phyloP scores from a whole-genome alignment of 176 grass and related monocot genomes.

The Puccinellia tenuiflora region DNA sequence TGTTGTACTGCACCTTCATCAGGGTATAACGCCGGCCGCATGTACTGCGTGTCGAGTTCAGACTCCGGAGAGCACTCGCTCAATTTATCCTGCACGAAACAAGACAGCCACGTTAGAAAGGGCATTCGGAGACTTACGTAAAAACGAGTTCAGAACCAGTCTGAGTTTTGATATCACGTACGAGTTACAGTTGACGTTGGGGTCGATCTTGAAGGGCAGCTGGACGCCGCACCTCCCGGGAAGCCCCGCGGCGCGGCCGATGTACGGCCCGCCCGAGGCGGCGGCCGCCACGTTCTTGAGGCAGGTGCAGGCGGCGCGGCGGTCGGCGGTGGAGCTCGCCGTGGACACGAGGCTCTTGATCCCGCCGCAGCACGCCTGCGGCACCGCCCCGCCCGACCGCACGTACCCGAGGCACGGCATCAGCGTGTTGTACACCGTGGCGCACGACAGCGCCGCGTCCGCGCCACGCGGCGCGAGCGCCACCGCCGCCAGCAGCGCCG shows the following conservation, averaged over 20 bases:
- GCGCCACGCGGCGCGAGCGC: not conserved
- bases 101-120: not conserved
- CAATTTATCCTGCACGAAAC: constrained; percentile 12
- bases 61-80: not conserved
- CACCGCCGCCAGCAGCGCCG: not conserved
- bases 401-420: constrained; percentile 57
- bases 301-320: constrained; percentile 47
- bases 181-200: constrained; percentile 45
- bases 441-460: constrained; percentile 28
- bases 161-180: not conserved
- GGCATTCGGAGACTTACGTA: too few species aligned
- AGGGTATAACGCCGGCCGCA: too few species aligned
- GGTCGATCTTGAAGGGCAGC: constrained; percentile 43
- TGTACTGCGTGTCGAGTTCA: too few species aligned
- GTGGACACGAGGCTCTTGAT: constrained; percentile 18
- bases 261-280: constrained; percentile 9
- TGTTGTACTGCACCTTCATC: too few species aligned
- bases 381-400: constrained; percentile 36
- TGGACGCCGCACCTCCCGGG: constrained; percentile 32
- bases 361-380: constrained; percentile 37
- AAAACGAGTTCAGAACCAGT: not conserved
- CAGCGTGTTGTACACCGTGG: constrained; percentile 47
- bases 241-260: constrained; percentile 38
- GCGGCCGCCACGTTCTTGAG: constrained; percentile 38
- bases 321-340: constrained; percentile 22